Percentiles rank a stretch among this genome's conserved stretches.
These are phyloP conservation scores for Aquilaria agallochum DNA, from an alignment of 441 rosid genomes.

Conservation along the genomic window DNA sequence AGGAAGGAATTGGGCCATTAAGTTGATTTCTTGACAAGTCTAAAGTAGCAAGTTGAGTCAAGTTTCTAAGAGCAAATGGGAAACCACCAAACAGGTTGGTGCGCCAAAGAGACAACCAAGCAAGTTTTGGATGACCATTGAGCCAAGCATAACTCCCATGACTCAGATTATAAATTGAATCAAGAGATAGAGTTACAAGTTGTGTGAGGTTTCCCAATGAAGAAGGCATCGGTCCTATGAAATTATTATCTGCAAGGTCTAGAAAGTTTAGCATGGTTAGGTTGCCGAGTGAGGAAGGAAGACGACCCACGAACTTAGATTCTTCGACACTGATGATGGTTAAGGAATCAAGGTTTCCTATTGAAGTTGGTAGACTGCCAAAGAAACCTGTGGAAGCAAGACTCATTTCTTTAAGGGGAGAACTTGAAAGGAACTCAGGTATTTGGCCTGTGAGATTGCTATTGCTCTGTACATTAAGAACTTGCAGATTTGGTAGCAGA, in stretches of 20 bases:
- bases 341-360: not conserved
- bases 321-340: not conserved
- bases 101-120: too few species aligned
- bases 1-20: conserved; percentile 1
- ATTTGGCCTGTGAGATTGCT: not conserved
- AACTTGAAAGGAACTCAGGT: not conserved
- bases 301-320: not conserved
- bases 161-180: too few species aligned
- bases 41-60: too few species aligned
- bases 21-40: too few species aligned
- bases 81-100: too few species aligned
- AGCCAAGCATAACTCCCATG: too few species aligned
- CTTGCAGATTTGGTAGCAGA: not conserved
- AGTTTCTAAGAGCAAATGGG: too few species aligned
- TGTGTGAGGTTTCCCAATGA: too few species aligned
- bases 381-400: not conserved
- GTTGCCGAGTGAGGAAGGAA: not conserved
- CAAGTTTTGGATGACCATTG: too few species aligned
- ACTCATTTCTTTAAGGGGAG: not conserved
- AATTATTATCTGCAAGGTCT: not conserved
- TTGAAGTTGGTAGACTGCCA: not conserved
- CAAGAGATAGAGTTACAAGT: too few species aligned
- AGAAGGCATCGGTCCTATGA: not conserved
- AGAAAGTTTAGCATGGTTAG: too few species aligned
- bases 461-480: not conserved